These are phyloP conservation scores for Aspergillus neotritici DNA, from an alignment of 2,329 filamentous ascomycete genomes.

Conservation along the genomic window DNA sequence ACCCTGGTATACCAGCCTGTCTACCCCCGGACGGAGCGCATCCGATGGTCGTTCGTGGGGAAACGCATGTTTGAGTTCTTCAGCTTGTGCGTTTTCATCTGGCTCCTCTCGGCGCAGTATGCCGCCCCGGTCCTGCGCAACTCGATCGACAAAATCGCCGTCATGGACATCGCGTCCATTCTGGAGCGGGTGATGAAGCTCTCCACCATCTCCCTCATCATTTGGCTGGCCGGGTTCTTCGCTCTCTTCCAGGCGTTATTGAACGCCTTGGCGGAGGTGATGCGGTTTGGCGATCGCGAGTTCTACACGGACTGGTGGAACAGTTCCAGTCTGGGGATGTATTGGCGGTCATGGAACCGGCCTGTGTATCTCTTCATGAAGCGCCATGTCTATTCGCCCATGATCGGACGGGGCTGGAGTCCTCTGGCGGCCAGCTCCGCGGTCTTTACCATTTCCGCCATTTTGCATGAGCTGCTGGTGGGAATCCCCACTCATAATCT, in stretches of 20 bases:
- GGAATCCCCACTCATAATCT: conserved; percentile 93
- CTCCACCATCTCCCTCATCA: conserved; percentile 88
- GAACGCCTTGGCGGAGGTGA: conserved; percentile 85
- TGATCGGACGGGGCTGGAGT: conserved; percentile 78
- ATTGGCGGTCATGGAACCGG: conserved; percentile 98
- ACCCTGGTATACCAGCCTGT: conserved; percentile 95
- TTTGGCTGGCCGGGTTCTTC: conserved; percentile 97
- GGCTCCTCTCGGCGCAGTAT: conserved; percentile 92
- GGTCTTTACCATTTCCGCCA: conserved; percentile 82
- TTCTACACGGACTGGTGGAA: conserved; percentile 99
- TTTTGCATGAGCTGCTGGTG: conserved; percentile 87
- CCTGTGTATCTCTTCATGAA: conserved; percentile 97
- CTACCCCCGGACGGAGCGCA: conserved; percentile 75
- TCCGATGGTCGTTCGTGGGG: conserved; percentile 81
- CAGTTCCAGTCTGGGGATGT: conserved; percentile 72
- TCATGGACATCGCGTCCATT: conserved; percentile 73
- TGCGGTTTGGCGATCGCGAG: conserved; percentile 82
- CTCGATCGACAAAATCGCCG: conserved; percentile 79
- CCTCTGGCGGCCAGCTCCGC: conserved; percentile 64
- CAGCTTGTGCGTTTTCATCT: conserved; percentile 80
- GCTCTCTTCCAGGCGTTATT: conserved; percentile 89
- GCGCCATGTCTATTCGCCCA: conserved; percentile 82
- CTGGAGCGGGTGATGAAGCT: conserved; percentile 88
- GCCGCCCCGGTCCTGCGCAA: conserved; percentile 84
- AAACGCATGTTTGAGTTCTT: conserved; percentile 76